Base-by-base conservation (phyloP, 2,329 filamentous ascomycete genomes). In the Fusarium sp. region DNA sequence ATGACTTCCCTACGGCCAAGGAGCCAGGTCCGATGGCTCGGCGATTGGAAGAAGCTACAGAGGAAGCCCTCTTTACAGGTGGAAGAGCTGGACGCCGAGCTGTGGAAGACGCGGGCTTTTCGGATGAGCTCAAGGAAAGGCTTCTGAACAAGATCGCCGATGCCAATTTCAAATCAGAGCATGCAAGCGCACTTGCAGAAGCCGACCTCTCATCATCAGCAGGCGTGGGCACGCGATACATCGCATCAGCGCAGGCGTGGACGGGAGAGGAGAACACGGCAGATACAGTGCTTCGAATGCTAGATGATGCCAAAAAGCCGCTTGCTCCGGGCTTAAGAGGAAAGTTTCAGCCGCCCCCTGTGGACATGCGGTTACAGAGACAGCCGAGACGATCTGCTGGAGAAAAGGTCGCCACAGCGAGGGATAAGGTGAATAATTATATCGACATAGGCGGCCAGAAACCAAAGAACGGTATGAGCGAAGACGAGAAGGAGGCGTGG, bases 231-330 rank as follows among this genome's bases (percentile, higher is more conserved):
- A 90, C 89, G 2, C 82, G 86, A 57, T 84, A 89, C 45, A 84
- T 88, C 32, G 92, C 92, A 2, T 80, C 83, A 0, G 85, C 88
- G 7, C 77, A 83, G 53, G 83, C 89, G 1, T 99, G 95, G 95
- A 87, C 84, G 0, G 95, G 94, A 3, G 80, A 84, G 11, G 95
- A 98, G 76, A 80, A 79, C 6, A 77, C 89, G 2, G 85, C 88
- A 66, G 93, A 97, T 73, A 83, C 89, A 1, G 88, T 92, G 19
- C 78, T 96, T 44, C 87, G 95, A 29, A 98, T 98, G 90, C 76
- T 95, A 10, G 84, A 91, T 53, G 92, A 96, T 71, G 84, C 91
- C 23, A 86, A 85, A 57, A 92, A 93, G 70, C 90, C 89, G 0
- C 78, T 96, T 44, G 76, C 73, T 13, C 79, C 79, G 4, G 78